A percentile compares a stretch with the other conserved stretches of the same genome.
Evolutionary conservation across 2,329 filamentous ascomycete species (phyloP).

Genomic region (Paramyrothecium roridum): DNA sequence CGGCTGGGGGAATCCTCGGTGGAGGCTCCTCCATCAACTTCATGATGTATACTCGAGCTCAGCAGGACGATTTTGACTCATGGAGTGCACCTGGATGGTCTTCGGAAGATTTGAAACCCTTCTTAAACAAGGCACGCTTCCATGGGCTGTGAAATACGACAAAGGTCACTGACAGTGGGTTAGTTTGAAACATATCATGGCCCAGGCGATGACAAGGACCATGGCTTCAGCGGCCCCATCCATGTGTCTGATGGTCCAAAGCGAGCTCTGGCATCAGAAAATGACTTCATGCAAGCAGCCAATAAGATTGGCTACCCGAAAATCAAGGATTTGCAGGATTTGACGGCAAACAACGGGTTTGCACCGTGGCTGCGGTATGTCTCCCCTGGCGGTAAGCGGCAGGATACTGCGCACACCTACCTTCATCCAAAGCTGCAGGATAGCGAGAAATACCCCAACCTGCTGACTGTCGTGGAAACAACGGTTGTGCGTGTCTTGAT

Average conservation of each 20-base stretch:
- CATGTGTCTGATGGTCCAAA: constrained; percentile 48
- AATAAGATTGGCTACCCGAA: constrained; percentile 37
- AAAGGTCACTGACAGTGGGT: neutral
- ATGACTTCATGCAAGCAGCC: constrained; percentile 46
- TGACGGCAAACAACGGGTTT: constrained; percentile 31
- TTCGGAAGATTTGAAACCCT: constrained; percentile 18
- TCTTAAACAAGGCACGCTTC: constrained; percentile 19
- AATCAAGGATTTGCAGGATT: constrained; percentile 46
- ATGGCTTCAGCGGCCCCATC: constrained; percentile 51
- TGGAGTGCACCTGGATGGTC: constrained; percentile 24
- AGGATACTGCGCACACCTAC: constrained; percentile 54
- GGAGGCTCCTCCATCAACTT: constrained; percentile 30
- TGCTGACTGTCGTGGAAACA: neutral
- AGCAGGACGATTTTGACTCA: constrained; percentile 18
- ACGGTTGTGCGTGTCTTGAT: neutral
- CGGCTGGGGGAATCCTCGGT: constrained; percentile 22
- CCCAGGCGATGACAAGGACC: constrained; percentile 30
- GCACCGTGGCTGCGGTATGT: constrained; percentile 34
- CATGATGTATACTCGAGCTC: constrained; percentile 25
- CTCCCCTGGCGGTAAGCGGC: constrained; percentile 42
- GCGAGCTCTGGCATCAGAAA: constrained; percentile 30
- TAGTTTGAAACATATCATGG: constrained; percentile 51
- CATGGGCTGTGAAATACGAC: neutral
- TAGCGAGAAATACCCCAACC: neutral
- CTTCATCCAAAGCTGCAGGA: constrained; percentile 21